Evolutionary conservation across 2,329 filamentous ascomycete species (phyloP).

Genomic region (Botrytis deweyae): DNA sequence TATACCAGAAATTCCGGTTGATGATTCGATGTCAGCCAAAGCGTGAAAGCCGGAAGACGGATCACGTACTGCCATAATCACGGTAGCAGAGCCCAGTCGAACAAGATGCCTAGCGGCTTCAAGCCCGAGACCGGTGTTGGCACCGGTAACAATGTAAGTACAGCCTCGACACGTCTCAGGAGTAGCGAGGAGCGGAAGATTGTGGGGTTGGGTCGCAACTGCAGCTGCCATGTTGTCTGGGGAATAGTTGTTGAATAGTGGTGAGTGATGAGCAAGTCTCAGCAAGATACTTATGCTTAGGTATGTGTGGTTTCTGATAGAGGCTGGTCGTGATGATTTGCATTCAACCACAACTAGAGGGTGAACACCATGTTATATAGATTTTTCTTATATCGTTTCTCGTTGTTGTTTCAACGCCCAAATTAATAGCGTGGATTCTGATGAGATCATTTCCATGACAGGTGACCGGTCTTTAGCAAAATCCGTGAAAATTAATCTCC

Average conservation of each 20-base stretch:
- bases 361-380: neutral
- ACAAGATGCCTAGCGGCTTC: conserved; percentile 44
- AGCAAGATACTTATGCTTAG: neutral
- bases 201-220: neutral
- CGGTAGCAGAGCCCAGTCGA: conserved; percentile 38
- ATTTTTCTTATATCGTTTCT: neutral
- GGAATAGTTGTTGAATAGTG: neutral
- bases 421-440: neutral
- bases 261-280: too few relatives aligned
- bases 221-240: neutral
- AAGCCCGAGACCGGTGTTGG: conserved; percentile 46
- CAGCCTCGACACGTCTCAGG: neutral
- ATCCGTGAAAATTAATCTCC: neutral
- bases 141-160: conserved; percentile 36
- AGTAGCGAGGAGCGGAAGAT: conserved; percentile 5
- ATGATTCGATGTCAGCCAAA: conserved; percentile 34
- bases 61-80: conserved; percentile 46
- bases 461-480: neutral
- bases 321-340: neutral
- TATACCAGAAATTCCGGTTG: conserved; percentile 19
- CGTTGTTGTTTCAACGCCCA: neutral
- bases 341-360: neutral
- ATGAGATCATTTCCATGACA: neutral
- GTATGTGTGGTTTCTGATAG: neutral
- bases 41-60: conserved; percentile 41